A percentile compares a stretch with the other conserved stretches of the same genome.
Conservation (phyloP, 2,329 filamentous ascomycete genomes). For the Talaromyces sp. region DNA sequence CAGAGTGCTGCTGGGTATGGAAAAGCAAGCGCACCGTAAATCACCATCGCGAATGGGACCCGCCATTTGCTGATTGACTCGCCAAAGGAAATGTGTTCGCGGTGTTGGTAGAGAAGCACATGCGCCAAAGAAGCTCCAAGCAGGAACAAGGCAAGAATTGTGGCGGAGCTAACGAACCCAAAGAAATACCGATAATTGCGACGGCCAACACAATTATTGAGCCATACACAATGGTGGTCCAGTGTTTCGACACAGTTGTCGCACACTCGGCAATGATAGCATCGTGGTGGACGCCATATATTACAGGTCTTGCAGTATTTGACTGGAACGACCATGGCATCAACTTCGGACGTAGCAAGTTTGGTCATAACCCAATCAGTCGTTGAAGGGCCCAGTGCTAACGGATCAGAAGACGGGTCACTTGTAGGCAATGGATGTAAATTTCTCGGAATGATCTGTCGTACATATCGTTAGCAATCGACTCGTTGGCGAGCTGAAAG, state of each 20-base stretch:
- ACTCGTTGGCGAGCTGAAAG: neutral
- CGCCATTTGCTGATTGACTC: conserved; percentile 66
- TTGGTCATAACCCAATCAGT: conserved; percentile 94
- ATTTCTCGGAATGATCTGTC: conserved; percentile 87
- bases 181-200: conserved; percentile 99
- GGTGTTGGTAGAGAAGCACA: conserved; percentile 66
- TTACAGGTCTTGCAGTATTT: conserved; percentile 98
- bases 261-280: conserved; percentile 93
- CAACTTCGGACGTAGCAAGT: conserved; percentile 66
- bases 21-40: conserved; percentile 71
- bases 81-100: conserved; percentile 63
- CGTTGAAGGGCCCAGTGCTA: conserved; percentile 75
- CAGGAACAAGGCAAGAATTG: conserved; percentile 71
- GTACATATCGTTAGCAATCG: conserved; percentile 16
- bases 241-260: conserved; percentile 97
- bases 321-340: conserved; percentile 95
- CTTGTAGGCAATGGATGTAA: conserved; percentile 80
- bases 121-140: conserved; percentile 76
- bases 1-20: conserved; percentile 80
- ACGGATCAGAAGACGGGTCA: conserved; percentile 72
- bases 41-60: conserved; percentile 81
- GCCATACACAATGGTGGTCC: conserved; percentile 97
- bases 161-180: conserved; percentile 77
- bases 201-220: conserved; percentile 96
- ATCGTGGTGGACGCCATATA: conserved; percentile 92